These are phyloP conservation scores for Astragalus membranaceus DNA, from an alignment of 306 rosid species.

Conservation along the genomic window DNA sequence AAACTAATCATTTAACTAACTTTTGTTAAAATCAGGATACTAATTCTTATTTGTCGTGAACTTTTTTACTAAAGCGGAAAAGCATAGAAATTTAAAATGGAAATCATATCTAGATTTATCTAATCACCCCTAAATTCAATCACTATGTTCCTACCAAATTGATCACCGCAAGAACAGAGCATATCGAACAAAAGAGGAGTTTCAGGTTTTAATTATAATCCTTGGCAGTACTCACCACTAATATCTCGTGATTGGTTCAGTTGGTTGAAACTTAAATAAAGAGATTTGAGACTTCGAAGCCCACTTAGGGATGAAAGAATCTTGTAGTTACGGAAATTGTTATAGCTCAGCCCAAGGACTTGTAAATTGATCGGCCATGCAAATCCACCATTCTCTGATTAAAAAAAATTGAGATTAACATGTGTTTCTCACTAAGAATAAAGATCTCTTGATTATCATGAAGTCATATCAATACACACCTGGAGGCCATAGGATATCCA, in stretches of 20 bases:
- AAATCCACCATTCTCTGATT: background rate
- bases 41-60: too few relatives aligned
- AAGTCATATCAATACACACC: background rate
- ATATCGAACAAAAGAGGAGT: background rate
- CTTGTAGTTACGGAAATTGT: background rate
- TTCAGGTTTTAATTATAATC: background rate
- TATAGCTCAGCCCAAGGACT: background rate
- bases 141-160: too few relatives aligned
- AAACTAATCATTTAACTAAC: too few relatives aligned
- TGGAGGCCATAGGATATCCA: background rate
- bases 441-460: too few relatives aligned
- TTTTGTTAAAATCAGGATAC: too few relatives aligned
- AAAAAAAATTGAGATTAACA: background rate
- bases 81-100: too few relatives aligned
- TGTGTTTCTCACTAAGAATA: too few relatives aligned
- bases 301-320: background rate
- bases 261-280: background rate
- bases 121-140: too few relatives aligned
- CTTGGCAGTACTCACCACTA: background rate
- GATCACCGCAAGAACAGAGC: background rate
- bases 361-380: background rate
- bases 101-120: too few relatives aligned
- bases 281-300: background rate
- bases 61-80: too few relatives aligned
- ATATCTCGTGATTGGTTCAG: background rate